phyloP scores from a whole-genome alignment of 371 early-diverging fungal genomes.

The Apophysomyces elegans region DNA sequence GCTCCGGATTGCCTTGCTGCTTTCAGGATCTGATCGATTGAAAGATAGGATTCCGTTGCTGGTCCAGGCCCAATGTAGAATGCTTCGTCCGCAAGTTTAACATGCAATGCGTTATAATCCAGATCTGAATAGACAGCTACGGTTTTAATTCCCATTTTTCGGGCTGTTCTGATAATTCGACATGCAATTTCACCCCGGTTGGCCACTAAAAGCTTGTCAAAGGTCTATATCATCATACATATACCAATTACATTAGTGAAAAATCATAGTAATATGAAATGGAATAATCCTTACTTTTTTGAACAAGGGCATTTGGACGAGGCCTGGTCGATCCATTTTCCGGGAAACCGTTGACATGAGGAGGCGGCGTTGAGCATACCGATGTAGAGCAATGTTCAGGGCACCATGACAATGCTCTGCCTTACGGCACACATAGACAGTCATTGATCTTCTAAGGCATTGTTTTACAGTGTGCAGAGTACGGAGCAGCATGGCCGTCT shows the following conservation, averaged over 20 bases:
- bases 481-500: not conserved
- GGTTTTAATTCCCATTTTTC: constrained; percentile 49
- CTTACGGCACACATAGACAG: not conserved
- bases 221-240: constrained; percentile 34
- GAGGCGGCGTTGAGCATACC: not conserved
- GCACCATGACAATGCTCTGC: not conserved
- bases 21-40: constrained; percentile 64
- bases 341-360: not conserved
- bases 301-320: not conserved
- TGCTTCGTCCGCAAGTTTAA: constrained; percentile 84
- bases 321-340: not conserved
- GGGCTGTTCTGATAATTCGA: constrained; percentile 57
- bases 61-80: constrained; percentile 69
- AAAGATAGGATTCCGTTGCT: constrained; percentile 71
- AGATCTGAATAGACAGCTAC: constrained; percentile 68
- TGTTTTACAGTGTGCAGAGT: not conserved
- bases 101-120: constrained; percentile 82
- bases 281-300: not conserved
- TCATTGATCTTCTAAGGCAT: not conserved
- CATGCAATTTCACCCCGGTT: constrained; percentile 62
- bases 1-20: constrained; percentile 68
- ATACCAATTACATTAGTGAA: not conserved
- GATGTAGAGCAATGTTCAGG: not conserved
- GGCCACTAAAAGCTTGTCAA: constrained; percentile 56
- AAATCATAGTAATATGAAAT: not conserved